These are phyloP conservation scores for Phaeosphaeria sp. DNA, from an alignment of 2,329 filamentous ascomycete species.

Conservation along the genomic window DNA sequence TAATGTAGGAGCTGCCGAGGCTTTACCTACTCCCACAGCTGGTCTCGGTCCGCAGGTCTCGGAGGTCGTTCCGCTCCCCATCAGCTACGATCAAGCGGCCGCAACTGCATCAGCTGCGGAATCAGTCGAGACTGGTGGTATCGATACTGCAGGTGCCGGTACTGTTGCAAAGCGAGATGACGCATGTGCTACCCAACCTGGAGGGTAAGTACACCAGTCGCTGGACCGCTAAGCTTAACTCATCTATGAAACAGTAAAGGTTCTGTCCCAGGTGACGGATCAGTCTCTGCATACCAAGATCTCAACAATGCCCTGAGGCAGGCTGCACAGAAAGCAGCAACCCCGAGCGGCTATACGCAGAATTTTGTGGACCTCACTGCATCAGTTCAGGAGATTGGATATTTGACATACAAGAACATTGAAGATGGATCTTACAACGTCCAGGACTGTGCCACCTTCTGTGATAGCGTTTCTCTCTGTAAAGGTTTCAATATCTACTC, in stretches of 20 bases:
- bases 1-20: slow-evolving; percentile 46
- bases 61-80: slow-evolving; percentile 28
- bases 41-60: slow-evolving; percentile 35
- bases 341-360: slow-evolving; percentile 23
- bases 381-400: slow-evolving; percentile 32
- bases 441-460: slow-evolving; percentile 24
- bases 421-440: slow-evolving; percentile 20
- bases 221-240: background rate
- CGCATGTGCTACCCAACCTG: slow-evolving; percentile 18
- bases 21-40: slow-evolving; percentile 33
- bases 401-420: slow-evolving; percentile 36
- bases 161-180: slow-evolving; percentile 13
- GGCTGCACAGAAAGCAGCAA: slow-evolving; percentile 10
- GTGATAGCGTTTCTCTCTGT: slow-evolving; percentile 31
- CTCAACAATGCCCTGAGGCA: slow-evolving; percentile 9
- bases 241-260: slow-evolving; percentile 10
- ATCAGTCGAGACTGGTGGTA: slow-evolving; percentile 14
- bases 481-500: slow-evolving; percentile 39
- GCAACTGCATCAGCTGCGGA: slow-evolving; percentile 28
- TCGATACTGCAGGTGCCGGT: background rate
- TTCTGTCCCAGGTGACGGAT: slow-evolving; percentile 17
- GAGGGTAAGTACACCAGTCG: slow-evolving; percentile 15
- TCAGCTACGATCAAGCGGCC: slow-evolving; percentile 35
- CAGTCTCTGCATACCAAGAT: slow-evolving; percentile 17
- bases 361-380: slow-evolving; percentile 23